Evolutionary conservation across 768 basidiomycete genomes (phyloP).

Genomic region (Tubosaeta brunneosetosa): DNA sequence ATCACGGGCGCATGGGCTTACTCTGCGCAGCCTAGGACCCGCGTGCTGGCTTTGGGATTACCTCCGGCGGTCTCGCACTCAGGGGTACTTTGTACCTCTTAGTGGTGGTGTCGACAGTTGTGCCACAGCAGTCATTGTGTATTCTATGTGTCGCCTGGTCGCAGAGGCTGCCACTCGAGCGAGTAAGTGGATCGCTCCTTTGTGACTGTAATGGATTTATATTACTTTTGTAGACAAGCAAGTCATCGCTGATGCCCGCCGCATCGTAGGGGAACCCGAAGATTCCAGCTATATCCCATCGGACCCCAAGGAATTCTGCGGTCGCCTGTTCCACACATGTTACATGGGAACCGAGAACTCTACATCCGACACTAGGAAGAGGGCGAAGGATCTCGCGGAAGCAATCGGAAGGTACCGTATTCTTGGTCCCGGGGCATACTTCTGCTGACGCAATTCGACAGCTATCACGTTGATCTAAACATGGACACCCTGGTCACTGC

Average conservation of each 20-base stretch:
- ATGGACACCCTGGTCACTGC: constrained; percentile 92
- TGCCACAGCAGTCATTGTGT: constrained; percentile 92
- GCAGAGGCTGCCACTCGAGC: constrained; percentile 68
- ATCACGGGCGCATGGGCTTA: background rate
- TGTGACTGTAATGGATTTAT: background rate
- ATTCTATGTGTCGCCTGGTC: constrained; percentile 93
- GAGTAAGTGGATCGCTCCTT: constrained; percentile 42
- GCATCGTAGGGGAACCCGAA: constrained; percentile 81
- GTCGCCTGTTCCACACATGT: constrained; percentile 91
- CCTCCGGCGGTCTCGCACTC: constrained; percentile 84
- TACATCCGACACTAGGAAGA: constrained; percentile 72
- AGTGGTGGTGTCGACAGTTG: constrained; percentile 98
- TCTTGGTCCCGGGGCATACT: background rate
- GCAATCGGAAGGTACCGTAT: constrained; percentile 79
- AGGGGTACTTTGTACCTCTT: constrained; percentile 93
- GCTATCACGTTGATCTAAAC: constrained; percentile 92
- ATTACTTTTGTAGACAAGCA: constrained; percentile 52
- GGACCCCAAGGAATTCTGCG: constrained; percentile 83
- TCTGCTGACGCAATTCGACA: constrained; percentile 27
- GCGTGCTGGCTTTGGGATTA: constrained; percentile 99
- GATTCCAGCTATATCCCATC: constrained; percentile 79
- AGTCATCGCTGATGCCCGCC: constrained; percentile 85
- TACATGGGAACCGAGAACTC: constrained; percentile 99
- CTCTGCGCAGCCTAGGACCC: constrained; percentile 69
- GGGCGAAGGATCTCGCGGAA: constrained; percentile 82